Conservation (phyloP, 345 rosid species). For the Eucalyptus microcorys region DNA sequence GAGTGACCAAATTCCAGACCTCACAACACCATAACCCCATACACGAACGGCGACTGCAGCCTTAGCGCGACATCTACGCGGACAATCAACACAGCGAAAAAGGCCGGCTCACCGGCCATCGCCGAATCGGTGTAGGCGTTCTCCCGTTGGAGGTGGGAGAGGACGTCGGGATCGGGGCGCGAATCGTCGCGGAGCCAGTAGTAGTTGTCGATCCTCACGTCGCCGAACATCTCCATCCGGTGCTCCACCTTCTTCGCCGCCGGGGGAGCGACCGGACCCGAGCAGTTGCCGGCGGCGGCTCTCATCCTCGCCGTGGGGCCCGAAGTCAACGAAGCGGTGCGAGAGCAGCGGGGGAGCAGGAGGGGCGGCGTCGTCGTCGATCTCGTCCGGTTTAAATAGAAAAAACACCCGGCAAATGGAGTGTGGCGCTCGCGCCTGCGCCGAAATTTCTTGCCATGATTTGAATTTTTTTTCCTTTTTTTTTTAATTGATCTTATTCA, state of each 20-base stretch:
- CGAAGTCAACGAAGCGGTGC: background rate
- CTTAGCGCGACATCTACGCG: background rate
- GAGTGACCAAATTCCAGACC: background rate
- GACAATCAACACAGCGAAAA: background rate
- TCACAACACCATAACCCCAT: background rate
- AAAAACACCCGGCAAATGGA: background rate
- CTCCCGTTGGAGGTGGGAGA: slow-evolving; percentile 58
- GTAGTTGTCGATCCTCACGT: slow-evolving; percentile 64
- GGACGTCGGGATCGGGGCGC: slow-evolving; percentile 47
- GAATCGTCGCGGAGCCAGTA: slow-evolving; percentile 98
- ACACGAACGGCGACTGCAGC: background rate
- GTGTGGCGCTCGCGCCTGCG: background rate
- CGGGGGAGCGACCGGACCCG: slow-evolving; percentile 19
- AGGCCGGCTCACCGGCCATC: slow-evolving; percentile 40
- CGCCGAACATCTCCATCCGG: slow-evolving; percentile 71
- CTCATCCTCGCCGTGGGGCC: background rate
- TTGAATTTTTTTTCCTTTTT: background rate
- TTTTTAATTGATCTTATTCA: background rate
- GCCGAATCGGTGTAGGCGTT: slow-evolving; percentile 42
- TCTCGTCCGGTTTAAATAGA: background rate
- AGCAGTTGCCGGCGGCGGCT: background rate
- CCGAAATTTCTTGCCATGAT: background rate
- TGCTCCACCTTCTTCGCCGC: slow-evolving; percentile 74
- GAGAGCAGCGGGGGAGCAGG: background rate
- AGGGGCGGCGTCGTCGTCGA: background rate